A percentile compares a stretch with the other conserved stretches of the same genome.
phyloP scores from a whole-genome alignment of 129 eudicot genomes.

The Tagetes erecta region DNA sequence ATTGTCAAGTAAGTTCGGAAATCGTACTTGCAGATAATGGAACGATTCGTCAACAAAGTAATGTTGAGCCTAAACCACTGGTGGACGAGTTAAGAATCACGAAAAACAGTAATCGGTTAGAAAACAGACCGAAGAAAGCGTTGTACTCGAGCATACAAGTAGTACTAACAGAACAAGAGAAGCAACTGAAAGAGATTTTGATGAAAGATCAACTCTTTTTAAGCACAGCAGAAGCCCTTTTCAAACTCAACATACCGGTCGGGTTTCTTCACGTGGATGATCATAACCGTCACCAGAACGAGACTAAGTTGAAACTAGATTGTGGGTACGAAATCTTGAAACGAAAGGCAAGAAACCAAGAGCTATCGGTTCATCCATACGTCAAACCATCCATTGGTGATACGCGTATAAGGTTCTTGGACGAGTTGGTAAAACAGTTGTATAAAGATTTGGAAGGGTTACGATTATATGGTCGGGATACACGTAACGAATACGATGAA shows the following conservation, averaged over 20 bases:
- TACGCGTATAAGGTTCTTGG: slow-evolving; percentile 45
- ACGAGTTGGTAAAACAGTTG: slow-evolving; percentile 69
- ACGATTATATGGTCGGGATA: slow-evolving; percentile 44
- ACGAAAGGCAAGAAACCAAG: slow-evolving; percentile 72
- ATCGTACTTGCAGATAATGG: slow-evolving; percentile 14
- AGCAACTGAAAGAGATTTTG: slow-evolving; percentile 64
- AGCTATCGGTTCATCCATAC: slow-evolving; percentile 42
- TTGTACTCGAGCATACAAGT: slow-evolving; percentile 39
- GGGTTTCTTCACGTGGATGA: slow-evolving; percentile 59
- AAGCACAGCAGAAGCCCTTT: slow-evolving; percentile 86
- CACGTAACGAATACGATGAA: slow-evolving; percentile 43
- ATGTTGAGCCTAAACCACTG: no score
- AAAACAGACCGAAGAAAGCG: slow-evolving; percentile 35
- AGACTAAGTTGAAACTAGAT: slow-evolving; percentile 52
- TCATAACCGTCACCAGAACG: slow-evolving; percentile 35
- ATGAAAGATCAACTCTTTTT: slow-evolving; percentile 70
- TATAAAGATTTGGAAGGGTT: slow-evolving; percentile 61
- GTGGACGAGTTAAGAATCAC: not conserved
- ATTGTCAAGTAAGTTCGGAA: slow-evolving; percentile 2
- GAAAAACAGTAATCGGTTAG: not conserved
- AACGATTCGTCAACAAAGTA: no score
- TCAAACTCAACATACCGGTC: slow-evolving; percentile 73
- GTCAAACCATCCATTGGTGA: slow-evolving; percentile 29
- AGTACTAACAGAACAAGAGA: slow-evolving; percentile 63
- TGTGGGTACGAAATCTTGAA: slow-evolving; percentile 72